Base-by-base conservation (phyloP, 1,284 basidiomycete genomes). In the Sanguinoderma infundibulare region DNA sequence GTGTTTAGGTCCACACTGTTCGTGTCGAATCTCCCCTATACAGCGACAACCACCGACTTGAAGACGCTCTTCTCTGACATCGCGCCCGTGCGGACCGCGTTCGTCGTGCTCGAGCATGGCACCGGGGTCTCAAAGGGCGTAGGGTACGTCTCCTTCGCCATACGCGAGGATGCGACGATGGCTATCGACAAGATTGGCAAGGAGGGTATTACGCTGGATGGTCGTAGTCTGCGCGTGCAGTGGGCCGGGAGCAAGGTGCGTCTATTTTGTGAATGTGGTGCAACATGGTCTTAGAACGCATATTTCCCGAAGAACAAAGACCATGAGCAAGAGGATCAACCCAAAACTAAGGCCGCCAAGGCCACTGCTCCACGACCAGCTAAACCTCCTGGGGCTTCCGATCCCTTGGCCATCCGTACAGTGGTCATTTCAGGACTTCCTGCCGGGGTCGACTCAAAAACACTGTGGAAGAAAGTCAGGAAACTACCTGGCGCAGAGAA, bases 101-200 rank as follows among this genome's bases (percentile, higher is more conserved):
- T 99, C 73, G 89, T 99, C 1, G 97, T 98, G 12, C 87, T 89
- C 4, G 90, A 94, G 64, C 85, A 84, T 50, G 89, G 87, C 46
- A 87, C 90, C 0, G 91, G 92, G 39, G 84, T 89, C 32, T 96
- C 95, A 4, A 98, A 98, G 74, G 98, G 97, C 68, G 95, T 98
- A n/a, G 97, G 97, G 63, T 99, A 98, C 75, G 95, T 98, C 62
- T 91, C 95, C 0, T 99, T 96, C 77, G 89, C 96, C 1, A 83
- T 95, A 64, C 85, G 84, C 58, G 93, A 98, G 70, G 98, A 99
- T 78, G 98, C 96, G 3, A 84, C 92, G 72, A 77, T 82, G 52
- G 91, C 92, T 2, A 84, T 91, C 60, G 82, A 87, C 42, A 84
- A 85, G 56, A 81, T 89, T 50, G 76, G 79, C 12, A 78, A 76